These are phyloP conservation scores for Mycena olivaceomarginata DNA, from an alignment of 768 basidiomycete genomes.

Conservation along the genomic window DNA sequence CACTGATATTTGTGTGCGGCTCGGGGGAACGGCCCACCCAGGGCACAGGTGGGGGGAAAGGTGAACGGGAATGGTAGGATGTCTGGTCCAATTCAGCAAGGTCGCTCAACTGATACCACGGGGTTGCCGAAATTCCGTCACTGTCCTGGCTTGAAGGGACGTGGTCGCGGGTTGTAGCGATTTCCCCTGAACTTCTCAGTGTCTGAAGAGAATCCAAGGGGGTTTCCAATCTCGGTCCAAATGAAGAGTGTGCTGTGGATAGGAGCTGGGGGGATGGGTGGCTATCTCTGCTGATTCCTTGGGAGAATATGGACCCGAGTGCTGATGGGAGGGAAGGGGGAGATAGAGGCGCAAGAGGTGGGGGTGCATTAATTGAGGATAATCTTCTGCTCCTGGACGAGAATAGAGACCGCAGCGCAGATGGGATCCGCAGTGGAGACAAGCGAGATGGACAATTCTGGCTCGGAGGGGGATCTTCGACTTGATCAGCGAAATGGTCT, in stretches of 20 bases:
- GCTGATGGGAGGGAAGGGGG: conserved; percentile 8
- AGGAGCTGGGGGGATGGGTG: conserved; percentile 9
- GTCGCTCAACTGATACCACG: background rate
- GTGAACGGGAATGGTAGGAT: background rate
- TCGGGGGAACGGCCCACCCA: conserved; percentile 8
- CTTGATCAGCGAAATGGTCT: conserved; percentile 10
- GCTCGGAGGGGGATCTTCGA: conserved; percentile 13
- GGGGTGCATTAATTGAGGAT: background rate
- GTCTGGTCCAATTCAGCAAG: conserved; percentile 12
- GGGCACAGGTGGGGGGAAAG: conserved; percentile 5
- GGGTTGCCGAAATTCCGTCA: conserved; percentile 12
- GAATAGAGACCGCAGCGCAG: conserved; percentile 11
- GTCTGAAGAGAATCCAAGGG: conserved; percentile 6
- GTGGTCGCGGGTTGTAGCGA: conserved; percentile 3
- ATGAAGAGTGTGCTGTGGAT: background rate
- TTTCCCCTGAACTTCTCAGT: conserved; percentile 1
- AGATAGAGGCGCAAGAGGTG: too few relatives aligned
- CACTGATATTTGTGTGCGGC: conserved; percentile 15
- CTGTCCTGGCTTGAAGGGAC: conserved; percentile 8
- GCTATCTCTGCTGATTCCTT: conserved; percentile 9
- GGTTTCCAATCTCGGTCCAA: conserved; percentile 5
- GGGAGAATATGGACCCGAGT: conserved; percentile 12
- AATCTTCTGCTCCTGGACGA: conserved; percentile 17
- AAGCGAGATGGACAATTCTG: conserved; percentile 12
- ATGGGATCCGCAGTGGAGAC: conserved; percentile 10